These are phyloP conservation scores for Leptographium radiaticola DNA, from an alignment of 2,329 filamentous ascomycete species.

Conservation along the genomic window DNA sequence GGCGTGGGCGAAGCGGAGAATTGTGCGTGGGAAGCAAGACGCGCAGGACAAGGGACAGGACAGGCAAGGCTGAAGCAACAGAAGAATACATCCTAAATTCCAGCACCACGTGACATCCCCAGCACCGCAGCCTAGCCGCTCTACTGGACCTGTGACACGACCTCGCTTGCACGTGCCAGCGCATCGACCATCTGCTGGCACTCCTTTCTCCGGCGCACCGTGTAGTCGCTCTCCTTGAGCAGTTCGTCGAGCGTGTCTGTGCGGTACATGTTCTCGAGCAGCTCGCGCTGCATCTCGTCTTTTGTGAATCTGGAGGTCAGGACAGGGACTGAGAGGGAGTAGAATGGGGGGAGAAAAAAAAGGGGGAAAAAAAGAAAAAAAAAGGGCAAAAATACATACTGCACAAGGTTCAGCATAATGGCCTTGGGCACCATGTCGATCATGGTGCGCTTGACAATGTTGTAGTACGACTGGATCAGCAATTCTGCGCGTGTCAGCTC, in stretches of 20 bases:
- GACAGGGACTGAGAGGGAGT: background rate
- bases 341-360: background rate
- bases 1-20: background rate
- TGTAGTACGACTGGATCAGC: constrained; percentile 92
- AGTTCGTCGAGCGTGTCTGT: constrained; percentile 81
- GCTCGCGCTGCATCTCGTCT: constrained; percentile 95
- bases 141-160: constrained; percentile 70
- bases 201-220: constrained; percentile 85
- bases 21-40: background rate
- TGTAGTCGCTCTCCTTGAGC: constrained; percentile 97
- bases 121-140: background rate
- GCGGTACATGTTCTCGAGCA: constrained; percentile 96
- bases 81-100: background rate
- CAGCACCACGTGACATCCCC: background rate
- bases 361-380: background rate
- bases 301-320: constrained; percentile 60
- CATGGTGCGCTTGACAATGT: constrained; percentile 96
- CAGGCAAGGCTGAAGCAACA: background rate
- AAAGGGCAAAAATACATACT: constrained; percentile 42
- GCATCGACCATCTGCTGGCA: constrained; percentile 99
- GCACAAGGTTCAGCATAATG: constrained; percentile 93
- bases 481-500: constrained; percentile 47
- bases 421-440: constrained; percentile 99
- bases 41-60: background rate
- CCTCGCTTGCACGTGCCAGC: constrained; percentile 78